A percentile compares a stretch with the other conserved stretches of the same genome.
phyloP scores from a whole-genome alignment of 192 early-diverging fungal genomes.

The Dissophora globulifera region DNA sequence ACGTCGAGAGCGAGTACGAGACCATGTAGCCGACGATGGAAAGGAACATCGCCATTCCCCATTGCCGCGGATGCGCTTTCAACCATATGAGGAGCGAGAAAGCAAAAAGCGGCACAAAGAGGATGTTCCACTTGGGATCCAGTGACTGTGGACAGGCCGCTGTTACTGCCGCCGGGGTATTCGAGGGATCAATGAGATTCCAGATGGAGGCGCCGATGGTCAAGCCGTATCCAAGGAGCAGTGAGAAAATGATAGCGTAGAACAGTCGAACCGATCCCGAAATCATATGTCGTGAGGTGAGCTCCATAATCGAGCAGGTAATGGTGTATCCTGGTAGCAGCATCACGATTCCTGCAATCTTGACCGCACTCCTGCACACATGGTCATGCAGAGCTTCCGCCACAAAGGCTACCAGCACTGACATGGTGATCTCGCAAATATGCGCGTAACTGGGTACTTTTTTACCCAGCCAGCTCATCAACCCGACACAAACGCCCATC shows the following conservation, averaged over 20 bases:
- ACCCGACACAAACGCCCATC: conserved; percentile 56
- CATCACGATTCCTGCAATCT: conserved; percentile 66
- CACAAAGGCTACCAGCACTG: conserved; percentile 60
- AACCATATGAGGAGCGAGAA: conserved; percentile 57
- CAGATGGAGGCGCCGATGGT: conserved; percentile 71
- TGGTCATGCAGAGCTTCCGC: conserved; percentile 64
- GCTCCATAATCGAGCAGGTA: conserved; percentile 86
- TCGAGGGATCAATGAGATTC: conserved; percentile 57
- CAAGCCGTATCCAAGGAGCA: conserved; percentile 82
- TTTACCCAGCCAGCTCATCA: conserved; percentile 72
- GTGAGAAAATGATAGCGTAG: conserved; percentile 81
- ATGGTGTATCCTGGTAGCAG: conserved; percentile 83
- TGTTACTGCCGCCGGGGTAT: conserved; percentile 8
- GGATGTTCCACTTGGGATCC: conserved; percentile 54
- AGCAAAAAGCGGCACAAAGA: conserved; percentile 65
- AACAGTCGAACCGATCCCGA: conserved; percentile 89
- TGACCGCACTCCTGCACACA: conserved; percentile 69
- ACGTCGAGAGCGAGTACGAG: conserved; percentile 65
- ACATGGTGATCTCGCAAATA: conserved; percentile 63
- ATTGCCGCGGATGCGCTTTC: conserved; percentile 68
- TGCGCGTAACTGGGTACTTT: conserved; percentile 63
- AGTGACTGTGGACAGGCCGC: conserved; percentile 21
- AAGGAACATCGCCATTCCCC: conserved; percentile 76
- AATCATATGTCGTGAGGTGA: conserved; percentile 90
- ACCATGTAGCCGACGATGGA: conserved; percentile 75